These are phyloP conservation scores for Magnaporthiopsis rhizophila DNA, from an alignment of 2,329 filamentous ascomycete species.

Conservation along the genomic window DNA sequence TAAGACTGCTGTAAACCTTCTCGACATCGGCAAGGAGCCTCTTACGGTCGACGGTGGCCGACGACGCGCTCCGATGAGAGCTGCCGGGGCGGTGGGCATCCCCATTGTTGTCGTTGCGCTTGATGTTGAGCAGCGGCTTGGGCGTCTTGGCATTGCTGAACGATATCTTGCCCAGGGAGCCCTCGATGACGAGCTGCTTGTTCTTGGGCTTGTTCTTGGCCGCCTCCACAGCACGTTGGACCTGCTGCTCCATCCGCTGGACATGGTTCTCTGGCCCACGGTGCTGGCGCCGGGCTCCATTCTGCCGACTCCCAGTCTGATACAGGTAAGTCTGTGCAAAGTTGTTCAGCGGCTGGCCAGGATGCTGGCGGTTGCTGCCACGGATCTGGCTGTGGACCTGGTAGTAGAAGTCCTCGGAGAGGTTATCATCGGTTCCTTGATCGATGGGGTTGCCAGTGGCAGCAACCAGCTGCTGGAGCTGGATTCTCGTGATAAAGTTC, in stretches of 20 bases:
- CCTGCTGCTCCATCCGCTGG: conserved; percentile 98
- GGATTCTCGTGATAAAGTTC: conserved; percentile 97
- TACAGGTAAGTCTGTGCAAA: conserved; percentile 98
- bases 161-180: conserved; percentile 93
- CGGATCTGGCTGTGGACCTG: conserved; percentile 95
- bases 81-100: conserved; percentile 45
- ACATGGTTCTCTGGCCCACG: conserved; percentile 92
- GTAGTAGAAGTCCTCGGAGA: conserved; percentile 96
- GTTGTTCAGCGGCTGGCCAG: conserved; percentile 86
- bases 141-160: conserved; percentile 99
- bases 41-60: conserved; percentile 59
- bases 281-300: conserved; percentile 59
- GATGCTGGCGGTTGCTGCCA: conserved; percentile 80
- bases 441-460: conserved; percentile 84
- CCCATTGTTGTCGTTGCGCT: conserved; percentile 61
- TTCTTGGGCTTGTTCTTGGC: conserved; percentile 98
- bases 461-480: conserved; percentile 89
- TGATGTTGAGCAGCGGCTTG: conserved; percentile 90
- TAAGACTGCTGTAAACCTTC: conserved; percentile 75
- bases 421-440: conserved; percentile 66
- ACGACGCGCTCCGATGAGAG: conserved; percentile 30
- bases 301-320: conserved; percentile 81
- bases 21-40: conserved; percentile 81
- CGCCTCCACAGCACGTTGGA: conserved; percentile 92
- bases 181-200: conserved; percentile 92